Evolutionary conservation across 352 stramenopile genomes (phyloP).

Genomic region (Hyaloperonospora arabidopsidis): DNA sequence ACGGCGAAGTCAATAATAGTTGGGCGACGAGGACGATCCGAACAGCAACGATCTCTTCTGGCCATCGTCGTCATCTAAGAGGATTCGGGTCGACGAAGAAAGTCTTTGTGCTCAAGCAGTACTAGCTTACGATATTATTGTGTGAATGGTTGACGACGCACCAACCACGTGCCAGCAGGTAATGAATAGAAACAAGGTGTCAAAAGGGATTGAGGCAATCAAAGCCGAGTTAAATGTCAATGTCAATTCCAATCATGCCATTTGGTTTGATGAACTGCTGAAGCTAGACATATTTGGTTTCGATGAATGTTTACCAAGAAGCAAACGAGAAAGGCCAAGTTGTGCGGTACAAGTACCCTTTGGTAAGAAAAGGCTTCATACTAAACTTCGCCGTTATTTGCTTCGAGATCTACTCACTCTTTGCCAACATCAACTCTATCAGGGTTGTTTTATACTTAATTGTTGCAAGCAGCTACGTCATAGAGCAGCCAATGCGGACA

Average conservation of each 20-base stretch:
- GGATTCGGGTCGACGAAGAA: neutral
- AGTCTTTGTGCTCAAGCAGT: neutral
- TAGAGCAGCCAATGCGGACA: slow-evolving; percentile 6
- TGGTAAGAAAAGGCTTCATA: slow-evolving; percentile 4
- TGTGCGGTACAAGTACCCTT: neutral
- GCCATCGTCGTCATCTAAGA: neutral
- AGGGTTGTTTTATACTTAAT: slow-evolving; percentile 1
- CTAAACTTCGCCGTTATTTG: slow-evolving; percentile 8
- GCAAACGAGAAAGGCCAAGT: slow-evolving; percentile 2
- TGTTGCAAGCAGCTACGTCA: neutral
- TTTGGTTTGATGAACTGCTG: neutral
- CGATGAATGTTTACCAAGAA: slow-evolving; percentile 10
- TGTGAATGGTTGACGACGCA: no score
- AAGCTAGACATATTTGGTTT: neutral
- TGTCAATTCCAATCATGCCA: neutral
- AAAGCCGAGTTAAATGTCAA: slow-evolving; percentile 3
- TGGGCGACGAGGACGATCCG: neutral
- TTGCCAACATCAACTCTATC: slow-evolving; percentile 15
- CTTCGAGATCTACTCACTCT: slow-evolving; percentile 5
- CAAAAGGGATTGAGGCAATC: neutral
- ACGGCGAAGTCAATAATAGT: no score
- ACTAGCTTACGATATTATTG: neutral
- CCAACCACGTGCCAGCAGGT: neutral
- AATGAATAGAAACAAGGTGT: neutral
- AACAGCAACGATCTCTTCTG: neutral